Percentiles rank a stretch among this genome's conserved stretches.
phyloP scores from a whole-genome alignment of 2,329 filamentous ascomycete species.

The Ilyonectria destructans region DNA sequence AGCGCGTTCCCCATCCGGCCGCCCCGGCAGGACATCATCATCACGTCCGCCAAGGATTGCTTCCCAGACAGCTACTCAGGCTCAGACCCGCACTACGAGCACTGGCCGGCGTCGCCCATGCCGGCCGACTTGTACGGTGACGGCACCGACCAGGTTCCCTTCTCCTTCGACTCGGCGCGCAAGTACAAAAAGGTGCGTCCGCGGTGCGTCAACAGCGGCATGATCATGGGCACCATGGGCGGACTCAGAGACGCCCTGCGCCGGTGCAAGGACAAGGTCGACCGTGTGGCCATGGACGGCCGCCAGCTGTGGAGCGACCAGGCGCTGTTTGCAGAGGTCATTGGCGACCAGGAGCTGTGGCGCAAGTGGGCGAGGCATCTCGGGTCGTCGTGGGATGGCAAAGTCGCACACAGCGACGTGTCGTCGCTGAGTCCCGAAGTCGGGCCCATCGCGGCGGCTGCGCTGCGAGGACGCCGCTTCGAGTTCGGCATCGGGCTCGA shows the following conservation, averaged over 20 bases:
- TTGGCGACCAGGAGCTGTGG: conserved; percentile 58
- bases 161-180: conserved; percentile 52
- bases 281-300: conserved; percentile 46
- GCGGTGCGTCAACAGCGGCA: conserved; percentile 55
- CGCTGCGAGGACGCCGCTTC: conserved; percentile 51
- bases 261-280: conserved; percentile 51
- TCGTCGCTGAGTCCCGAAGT: conserved; percentile 39
- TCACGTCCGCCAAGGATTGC: conserved; percentile 57
- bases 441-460: conserved; percentile 47
- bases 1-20: conserved; percentile 50
- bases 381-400: conserved; percentile 54
- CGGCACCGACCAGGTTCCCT: conserved; percentile 51
- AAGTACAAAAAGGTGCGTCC: conserved; percentile 54
- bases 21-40: conserved; percentile 53
- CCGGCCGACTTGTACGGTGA: conserved; percentile 54
- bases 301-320: conserved; percentile 59
- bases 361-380: conserved; percentile 53
- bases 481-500: conserved; percentile 60
- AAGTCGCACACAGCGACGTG: conserved; percentile 30
- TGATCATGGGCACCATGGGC: conserved; percentile 56
- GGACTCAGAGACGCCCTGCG: conserved; percentile 45
- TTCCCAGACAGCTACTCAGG: conserved; percentile 53
- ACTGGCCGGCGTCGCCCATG: conserved; percentile 57
- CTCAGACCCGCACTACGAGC: conserved; percentile 55
- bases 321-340: conserved; percentile 57